A percentile compares a stretch with the other conserved stretches of the same genome.
Evolutionary conservation across 2,329 filamentous ascomycete species (phyloP).

Genomic region (Chrysosphaeria jannelii): DNA sequence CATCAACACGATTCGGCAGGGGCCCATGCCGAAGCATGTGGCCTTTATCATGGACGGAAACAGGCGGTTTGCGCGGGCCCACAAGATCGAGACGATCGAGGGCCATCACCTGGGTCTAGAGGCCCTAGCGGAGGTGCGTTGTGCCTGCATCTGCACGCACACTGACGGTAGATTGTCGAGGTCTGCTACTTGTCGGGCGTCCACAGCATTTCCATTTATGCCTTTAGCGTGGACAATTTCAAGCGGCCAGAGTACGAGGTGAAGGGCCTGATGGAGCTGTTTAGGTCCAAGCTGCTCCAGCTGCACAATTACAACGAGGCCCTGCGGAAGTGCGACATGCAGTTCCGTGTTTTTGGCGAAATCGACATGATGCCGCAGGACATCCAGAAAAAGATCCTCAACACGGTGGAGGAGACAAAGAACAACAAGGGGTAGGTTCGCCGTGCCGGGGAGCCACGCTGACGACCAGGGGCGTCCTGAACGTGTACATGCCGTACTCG

Average conservation of each 20-base stretch:
- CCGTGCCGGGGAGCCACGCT: background rate
- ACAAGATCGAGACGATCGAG: conserved; percentile 87
- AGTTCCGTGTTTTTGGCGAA: conserved; percentile 61
- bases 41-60: conserved; percentile 99
- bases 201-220: conserved; percentile 89
- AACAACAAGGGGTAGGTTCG: conserved; percentile 43
- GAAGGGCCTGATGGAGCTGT: conserved; percentile 89
- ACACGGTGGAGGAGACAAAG: conserved; percentile 60
- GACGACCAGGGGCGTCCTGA: conserved; percentile 33
- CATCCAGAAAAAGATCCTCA: conserved; percentile 66
- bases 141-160: conserved; percentile 1
- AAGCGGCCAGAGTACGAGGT: conserved; percentile 92
- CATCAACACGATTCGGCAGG: conserved; percentile 68
- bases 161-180: conserved; percentile 64
- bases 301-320: conserved; percentile 79
- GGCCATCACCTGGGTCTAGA: conserved; percentile 92
- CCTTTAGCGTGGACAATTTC: conserved; percentile 98
- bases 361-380: conserved; percentile 59
- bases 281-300: conserved; percentile 79
- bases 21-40: conserved; percentile 76
- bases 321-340: conserved; percentile 72
- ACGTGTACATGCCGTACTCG: conserved; percentile 95
- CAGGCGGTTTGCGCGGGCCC: conserved; percentile 62
- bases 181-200: conserved; percentile 96
- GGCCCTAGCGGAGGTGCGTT: conserved; percentile 51